Evolutionary conservation across 108 stramenopile genomes (phyloP).

Genomic region (Skeletonema menzelii): DNA sequence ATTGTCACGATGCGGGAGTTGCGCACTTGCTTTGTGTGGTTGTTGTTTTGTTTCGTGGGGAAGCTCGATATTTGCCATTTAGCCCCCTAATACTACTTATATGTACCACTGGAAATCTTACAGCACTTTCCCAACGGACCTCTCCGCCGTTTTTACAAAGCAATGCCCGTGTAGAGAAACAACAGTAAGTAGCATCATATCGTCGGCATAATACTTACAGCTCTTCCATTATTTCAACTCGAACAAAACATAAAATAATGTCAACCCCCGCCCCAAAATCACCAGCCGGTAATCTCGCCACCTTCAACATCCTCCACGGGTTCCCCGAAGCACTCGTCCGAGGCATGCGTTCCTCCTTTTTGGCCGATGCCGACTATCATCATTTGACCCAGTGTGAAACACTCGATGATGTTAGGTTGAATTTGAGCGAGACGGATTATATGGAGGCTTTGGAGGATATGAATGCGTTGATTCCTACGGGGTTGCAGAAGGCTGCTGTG

Average conservation of each 20-base stretch:
- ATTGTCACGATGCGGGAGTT: too few species aligned
- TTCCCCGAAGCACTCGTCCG: slow-evolving; percentile 95
- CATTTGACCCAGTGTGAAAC: slow-evolving; percentile 96
- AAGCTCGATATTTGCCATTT: too few species aligned
- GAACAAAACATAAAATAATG: slow-evolving; percentile 19
- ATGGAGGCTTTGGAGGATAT: slow-evolving; percentile 87
- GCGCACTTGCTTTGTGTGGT: too few species aligned
- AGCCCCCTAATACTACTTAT: too few species aligned
- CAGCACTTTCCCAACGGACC: too few species aligned
- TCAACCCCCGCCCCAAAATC: slow-evolving; percentile 56
- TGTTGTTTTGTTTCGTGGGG: too few species aligned
- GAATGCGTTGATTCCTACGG: slow-evolving; percentile 70
- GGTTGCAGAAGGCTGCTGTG: slow-evolving; percentile 83
- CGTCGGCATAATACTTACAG: too few species aligned
- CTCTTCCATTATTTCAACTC: too few species aligned
- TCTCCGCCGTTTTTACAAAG: too few species aligned
- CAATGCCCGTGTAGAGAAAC: too few species aligned
- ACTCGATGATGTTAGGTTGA: slow-evolving; percentile 95
- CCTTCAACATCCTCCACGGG: slow-evolving; percentile 97
- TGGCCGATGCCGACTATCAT: slow-evolving; percentile 92
- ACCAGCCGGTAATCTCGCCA: slow-evolving; percentile 78
- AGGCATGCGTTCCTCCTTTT: slow-evolving; percentile 95
- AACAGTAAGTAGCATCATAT: too few species aligned
- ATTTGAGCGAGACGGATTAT: slow-evolving; percentile 98
- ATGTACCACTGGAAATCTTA: too few species aligned